A percentile compares a stretch with the other conserved stretches of the same genome.
phyloP scores from a whole-genome alignment of 2,329 filamentous ascomycete genomes.

The Neurospora sp. region DNA sequence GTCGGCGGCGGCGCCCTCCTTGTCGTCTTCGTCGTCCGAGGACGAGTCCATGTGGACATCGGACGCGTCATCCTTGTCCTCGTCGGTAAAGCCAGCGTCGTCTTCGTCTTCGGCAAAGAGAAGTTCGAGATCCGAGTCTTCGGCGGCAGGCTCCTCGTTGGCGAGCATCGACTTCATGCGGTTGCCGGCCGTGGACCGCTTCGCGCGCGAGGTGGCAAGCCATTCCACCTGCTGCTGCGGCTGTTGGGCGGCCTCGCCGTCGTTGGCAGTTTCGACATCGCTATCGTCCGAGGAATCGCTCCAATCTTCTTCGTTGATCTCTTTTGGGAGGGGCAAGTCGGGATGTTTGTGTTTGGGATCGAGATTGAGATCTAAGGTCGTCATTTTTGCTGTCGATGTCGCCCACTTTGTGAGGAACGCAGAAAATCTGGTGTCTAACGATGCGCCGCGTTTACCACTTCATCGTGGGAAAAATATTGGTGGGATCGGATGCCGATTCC shows the following conservation, averaged over 20 bases:
- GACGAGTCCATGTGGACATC: constrained; percentile 84
- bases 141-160: constrained; percentile 50
- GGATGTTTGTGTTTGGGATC: neutral
- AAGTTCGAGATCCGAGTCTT: constrained; percentile 58
- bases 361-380: neutral
- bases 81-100: constrained; percentile 60
- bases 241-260: constrained; percentile 16
- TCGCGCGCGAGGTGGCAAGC: constrained; percentile 62
- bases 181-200: constrained; percentile 74
- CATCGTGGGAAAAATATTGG: neutral
- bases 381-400: neutral
- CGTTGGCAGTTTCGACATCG: constrained; percentile 19
- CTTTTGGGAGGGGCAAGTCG: neutral
- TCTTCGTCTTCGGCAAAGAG: constrained; percentile 67
- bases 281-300: constrained; percentile 22
- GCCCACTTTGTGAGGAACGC: neutral
- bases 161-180: constrained; percentile 71
- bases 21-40: constrained; percentile 72
- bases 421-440: neutral
- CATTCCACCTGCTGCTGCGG: constrained; percentile 42
- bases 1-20: constrained; percentile 42
- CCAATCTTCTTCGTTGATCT: constrained; percentile 14
- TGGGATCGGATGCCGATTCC: neutral
- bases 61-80: constrained; percentile 51
- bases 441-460: neutral